These are phyloP conservation scores for Trichoderma simmonsii DNA, from an alignment of 2,329 filamentous ascomycete genomes.

Conservation along the genomic window DNA sequence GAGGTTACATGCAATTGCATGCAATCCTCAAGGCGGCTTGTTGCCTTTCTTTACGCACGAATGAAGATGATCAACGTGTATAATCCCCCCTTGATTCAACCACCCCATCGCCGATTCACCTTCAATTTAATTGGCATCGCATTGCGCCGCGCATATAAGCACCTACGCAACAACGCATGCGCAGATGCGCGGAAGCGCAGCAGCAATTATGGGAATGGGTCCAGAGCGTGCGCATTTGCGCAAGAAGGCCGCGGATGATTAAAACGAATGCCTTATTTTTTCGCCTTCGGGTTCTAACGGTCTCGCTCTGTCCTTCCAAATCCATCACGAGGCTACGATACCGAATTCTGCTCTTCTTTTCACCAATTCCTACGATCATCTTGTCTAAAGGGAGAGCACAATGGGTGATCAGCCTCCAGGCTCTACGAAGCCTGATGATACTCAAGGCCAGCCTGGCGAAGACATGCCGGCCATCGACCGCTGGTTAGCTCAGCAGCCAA, in stretches of 20 bases:
- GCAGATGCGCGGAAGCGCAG: background rate
- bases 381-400: background rate
- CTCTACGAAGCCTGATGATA: background rate
- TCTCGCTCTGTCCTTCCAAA: background rate
- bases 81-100: background rate
- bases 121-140: background rate
- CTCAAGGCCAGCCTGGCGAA: background rate
- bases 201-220: background rate
- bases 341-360: background rate
- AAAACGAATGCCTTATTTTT: background rate
- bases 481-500: background rate
- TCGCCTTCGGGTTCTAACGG: background rate
- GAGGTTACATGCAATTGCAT: background rate
- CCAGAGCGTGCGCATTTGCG: background rate
- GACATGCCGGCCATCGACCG: background rate
- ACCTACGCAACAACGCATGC: background rate
- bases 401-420: background rate
- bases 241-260: background rate
- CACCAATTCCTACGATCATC: background rate
- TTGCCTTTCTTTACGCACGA: background rate
- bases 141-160: background rate
- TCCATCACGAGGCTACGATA: background rate
- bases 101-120: background rate
- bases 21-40: background rate
- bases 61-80: background rate